phyloP scores from a whole-genome alignment of 2,329 filamentous ascomycete species.

The Talaromyces islandicus region DNA sequence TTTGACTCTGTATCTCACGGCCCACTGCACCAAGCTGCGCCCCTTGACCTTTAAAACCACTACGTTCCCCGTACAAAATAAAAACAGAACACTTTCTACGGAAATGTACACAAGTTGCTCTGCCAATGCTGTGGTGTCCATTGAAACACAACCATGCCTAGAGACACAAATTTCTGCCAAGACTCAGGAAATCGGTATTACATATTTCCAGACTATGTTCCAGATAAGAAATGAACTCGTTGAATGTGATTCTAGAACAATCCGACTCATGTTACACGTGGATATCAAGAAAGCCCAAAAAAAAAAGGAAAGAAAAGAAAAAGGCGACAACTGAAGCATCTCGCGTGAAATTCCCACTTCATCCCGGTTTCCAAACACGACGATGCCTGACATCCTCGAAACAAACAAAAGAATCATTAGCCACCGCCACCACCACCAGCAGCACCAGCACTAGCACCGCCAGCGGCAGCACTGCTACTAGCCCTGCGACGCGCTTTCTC shows the following conservation, averaged over 20 bases:
- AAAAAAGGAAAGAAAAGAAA: too few species aligned
- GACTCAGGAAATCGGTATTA: too few species aligned
- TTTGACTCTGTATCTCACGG: neutral
- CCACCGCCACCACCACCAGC: neutral
- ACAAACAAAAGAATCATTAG: neutral
- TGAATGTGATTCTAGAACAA: neutral
- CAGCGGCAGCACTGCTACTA: neutral
- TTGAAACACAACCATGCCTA: neutral
- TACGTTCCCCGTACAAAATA: neutral
- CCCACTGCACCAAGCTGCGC: neutral
- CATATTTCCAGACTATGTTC: neutral
- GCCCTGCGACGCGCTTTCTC: constrained; percentile 6
- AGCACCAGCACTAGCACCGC: neutral
- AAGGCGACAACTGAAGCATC: neutral
- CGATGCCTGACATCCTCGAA: too few species aligned
- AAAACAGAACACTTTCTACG: neutral
- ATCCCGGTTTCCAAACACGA: too few species aligned
- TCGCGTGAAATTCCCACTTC: neutral
- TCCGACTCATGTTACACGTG: neutral
- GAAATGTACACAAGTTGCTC: too few species aligned
- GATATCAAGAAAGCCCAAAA: neutral
- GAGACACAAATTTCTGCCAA: neutral
- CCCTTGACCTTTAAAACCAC: neutral
- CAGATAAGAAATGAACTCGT: neutral
- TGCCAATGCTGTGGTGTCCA: too few species aligned